Percentiles rank a stretch among this genome's conserved stretches.
Conservation (phyloP, 495 filamentous ascomycete species). For the Podospora tetraspora region DNA sequence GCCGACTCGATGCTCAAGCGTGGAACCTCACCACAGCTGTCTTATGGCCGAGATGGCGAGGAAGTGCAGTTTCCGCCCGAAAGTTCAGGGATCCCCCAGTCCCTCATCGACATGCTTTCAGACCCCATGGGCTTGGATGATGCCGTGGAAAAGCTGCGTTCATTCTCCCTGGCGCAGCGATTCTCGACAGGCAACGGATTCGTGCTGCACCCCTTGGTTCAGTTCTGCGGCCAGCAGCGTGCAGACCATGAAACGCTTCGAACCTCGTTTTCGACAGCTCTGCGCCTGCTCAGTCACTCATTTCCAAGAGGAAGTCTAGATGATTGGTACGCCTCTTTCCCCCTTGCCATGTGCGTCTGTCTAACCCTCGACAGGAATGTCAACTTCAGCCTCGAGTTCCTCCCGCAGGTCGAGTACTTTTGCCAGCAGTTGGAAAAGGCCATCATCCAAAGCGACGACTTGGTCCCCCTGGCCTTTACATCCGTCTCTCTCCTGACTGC, state of each 20-base stretch:
- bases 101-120: neutral
- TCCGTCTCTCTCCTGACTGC: neutral
- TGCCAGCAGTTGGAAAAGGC: neutral
- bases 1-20: neutral
- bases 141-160: neutral
- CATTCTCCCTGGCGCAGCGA: neutral
- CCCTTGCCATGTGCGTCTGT: neutral
- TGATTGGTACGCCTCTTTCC: neutral
- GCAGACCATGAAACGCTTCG: neutral
- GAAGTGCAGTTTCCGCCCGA: neutral
- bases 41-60: neutral
- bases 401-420: neutral
- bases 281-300: neutral
- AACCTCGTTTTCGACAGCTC: neutral
- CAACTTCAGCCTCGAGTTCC: neutral
- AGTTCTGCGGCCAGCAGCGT: neutral
- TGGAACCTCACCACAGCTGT: neutral
- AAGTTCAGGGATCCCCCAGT: neutral
- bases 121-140: neutral
- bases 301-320: neutral
- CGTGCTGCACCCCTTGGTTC: neutral
- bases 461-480: neutral
- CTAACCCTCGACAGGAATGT: neutral
- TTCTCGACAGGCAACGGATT: neutral
- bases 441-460: neutral